Percentiles rank a stretch among this genome's conserved stretches.
Conservation (phyloP, 495 filamentous ascomycete genomes). For the Neurospora sp. region DNA sequence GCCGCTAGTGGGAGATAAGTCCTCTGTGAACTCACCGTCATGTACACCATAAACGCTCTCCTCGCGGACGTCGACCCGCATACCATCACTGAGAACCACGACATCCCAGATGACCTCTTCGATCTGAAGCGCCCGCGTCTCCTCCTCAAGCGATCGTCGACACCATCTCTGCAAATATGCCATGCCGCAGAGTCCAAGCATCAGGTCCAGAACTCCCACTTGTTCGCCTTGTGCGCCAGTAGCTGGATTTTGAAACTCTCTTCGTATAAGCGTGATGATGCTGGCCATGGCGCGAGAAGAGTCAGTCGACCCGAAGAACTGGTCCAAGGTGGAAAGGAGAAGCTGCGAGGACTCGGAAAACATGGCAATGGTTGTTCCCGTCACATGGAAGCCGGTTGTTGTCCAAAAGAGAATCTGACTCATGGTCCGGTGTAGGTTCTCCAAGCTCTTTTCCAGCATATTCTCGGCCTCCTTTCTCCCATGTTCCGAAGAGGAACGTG, state of each 20-base stretch:
- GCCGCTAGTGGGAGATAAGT: conserved; percentile 4
- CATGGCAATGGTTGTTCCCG: conserved; percentile 51
- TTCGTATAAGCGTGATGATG: conserved; percentile 62
- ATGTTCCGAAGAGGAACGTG: conserved; percentile 42
- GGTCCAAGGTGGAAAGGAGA: conserved; percentile 57
- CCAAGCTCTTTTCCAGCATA: conserved; percentile 52
- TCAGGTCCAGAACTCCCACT: conserved; percentile 55
- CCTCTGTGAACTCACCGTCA: conserved; percentile 35
- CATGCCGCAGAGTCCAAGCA: conserved; percentile 59
- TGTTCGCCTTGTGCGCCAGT: conserved; percentile 47
- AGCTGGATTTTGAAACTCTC: conserved; percentile 59
- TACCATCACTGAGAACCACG: conserved; percentile 58
- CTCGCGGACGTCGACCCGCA: conserved; percentile 48
- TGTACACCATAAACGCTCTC: conserved; percentile 26
- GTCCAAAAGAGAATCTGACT: conserved; percentile 58
- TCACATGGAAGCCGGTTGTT: conserved; percentile 59
- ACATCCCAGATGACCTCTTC: conserved; percentile 71
- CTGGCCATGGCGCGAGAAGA: conserved; percentile 71
- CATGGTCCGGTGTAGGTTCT: conserved; percentile 51
- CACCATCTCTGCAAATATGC: conserved; percentile 64
- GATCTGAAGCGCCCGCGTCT: conserved; percentile 38
- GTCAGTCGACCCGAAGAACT: conserved; percentile 68
- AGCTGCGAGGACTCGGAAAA: conserved; percentile 54
- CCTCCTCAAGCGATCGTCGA: conserved; percentile 46
- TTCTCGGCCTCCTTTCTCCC: conserved; percentile 52